Conservation (phyloP, 148 eudicot species). For the Rhododendron simsii region DNA sequence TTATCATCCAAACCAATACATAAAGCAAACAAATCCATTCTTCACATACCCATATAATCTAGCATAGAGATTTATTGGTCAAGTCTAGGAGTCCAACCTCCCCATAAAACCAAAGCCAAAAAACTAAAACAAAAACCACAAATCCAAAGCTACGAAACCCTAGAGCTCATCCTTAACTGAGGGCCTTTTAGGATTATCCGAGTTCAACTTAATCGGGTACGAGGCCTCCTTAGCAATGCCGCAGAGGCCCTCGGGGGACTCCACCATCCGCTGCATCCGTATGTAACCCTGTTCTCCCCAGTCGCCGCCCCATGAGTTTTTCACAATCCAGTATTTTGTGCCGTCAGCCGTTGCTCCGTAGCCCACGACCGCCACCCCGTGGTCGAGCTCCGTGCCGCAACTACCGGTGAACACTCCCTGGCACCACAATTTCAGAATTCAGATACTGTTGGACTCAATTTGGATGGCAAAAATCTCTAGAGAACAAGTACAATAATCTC, state of each 20-base stretch:
- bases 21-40: background rate
- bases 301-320: constrained; percentile 62
- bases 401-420: constrained; percentile 60
- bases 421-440: background rate
- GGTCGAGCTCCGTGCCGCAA: constrained; percentile 60
- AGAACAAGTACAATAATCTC: background rate
- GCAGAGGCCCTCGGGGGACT: constrained; percentile 51
- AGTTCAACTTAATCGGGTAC: constrained; percentile 48
- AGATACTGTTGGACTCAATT: background rate
- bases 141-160: background rate
- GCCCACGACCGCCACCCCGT: constrained; percentile 60
- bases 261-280: constrained; percentile 43
- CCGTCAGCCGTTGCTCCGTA: constrained; percentile 62
- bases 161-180: constrained; percentile 51
- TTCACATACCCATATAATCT: background rate
- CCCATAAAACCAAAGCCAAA: background rate
- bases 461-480: background rate
- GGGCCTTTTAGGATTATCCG: constrained; percentile 32
- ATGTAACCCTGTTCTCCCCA: constrained; percentile 85
- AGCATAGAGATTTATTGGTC: background rate
- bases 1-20: constrained; percentile 9
- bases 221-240: constrained; percentile 74
- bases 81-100: background rate
- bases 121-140: background rate
- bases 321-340: constrained; percentile 70